Percentiles rank a stretch among this genome's conserved stretches.
Conservation (phyloP, 768 basidiomycete genomes). For the Fomitopsis pulvina region DNA sequence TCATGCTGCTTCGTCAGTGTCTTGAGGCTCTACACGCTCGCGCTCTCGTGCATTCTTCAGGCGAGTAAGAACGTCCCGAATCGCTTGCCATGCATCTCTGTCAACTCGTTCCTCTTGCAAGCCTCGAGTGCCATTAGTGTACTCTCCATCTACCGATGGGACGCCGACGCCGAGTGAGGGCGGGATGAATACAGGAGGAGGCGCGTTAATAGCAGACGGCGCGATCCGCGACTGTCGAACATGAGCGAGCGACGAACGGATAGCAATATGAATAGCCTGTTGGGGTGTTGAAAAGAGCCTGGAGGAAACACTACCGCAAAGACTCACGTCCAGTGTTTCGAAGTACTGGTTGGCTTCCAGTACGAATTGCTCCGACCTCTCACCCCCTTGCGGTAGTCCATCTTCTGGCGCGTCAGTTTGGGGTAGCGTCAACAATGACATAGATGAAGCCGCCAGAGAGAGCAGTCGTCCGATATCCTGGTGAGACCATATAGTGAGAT, state of each 20-base stretch:
- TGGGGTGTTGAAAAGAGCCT: not conserved
- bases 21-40: constrained; percentile 11
- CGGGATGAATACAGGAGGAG: constrained; percentile 64
- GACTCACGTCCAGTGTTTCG: constrained; percentile 68
- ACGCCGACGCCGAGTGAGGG: constrained; percentile 75
- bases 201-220: constrained; percentile 83
- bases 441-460: constrained; percentile 68
- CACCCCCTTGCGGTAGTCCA: constrained; percentile 69
- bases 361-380: constrained; percentile 81
- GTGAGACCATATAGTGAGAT: not conserved
- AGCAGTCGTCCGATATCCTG: constrained; percentile 78
- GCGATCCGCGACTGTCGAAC: constrained; percentile 78
- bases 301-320: not conserved
- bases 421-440: constrained; percentile 74
- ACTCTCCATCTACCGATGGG: constrained; percentile 34
- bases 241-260: constrained; percentile 76
- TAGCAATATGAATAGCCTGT: constrained; percentile 68
- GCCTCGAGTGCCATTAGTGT: constrained; percentile 36
- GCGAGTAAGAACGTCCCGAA: constrained; percentile 58
- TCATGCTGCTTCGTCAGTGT: not conserved
- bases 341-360: constrained; percentile 83
- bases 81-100: constrained; percentile 71
- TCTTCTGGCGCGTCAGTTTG: constrained; percentile 71
- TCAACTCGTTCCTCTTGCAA: constrained; percentile 75
- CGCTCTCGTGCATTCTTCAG: constrained; percentile 43